phyloP scores from a whole-genome alignment of 2,329 filamentous ascomycete species.

The Colletotrichum cereale region DNA sequence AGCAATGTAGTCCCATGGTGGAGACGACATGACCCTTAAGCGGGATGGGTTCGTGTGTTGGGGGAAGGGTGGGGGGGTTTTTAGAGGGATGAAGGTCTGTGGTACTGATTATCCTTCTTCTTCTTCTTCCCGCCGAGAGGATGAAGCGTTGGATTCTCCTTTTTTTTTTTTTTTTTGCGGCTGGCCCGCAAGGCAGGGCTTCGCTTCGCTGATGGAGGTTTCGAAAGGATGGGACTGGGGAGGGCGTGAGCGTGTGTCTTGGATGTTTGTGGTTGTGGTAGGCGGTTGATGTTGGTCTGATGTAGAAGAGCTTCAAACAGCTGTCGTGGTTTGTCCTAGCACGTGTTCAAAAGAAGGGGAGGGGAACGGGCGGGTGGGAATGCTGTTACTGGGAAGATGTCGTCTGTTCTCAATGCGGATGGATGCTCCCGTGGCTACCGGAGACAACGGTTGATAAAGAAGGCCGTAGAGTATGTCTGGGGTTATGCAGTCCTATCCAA shows the following conservation, averaged over 20 bases:
- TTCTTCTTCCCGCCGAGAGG: neutral
- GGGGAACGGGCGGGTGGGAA: neutral
- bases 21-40: constrained; percentile 64
- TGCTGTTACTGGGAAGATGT: constrained; percentile 1
- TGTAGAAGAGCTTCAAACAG: constrained; percentile 34
- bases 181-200: constrained; percentile 7
- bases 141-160: constrained; percentile 6
- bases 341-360: constrained; percentile 37
- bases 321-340: constrained; percentile 30
- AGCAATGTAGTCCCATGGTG: constrained; percentile 98
- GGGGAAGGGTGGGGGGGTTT: constrained; percentile 19
- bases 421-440: constrained; percentile 1
- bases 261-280: constrained; percentile 3
- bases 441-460: neutral
- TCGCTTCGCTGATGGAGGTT: constrained; percentile 5
- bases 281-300: constrained; percentile 26
- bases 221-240: constrained; percentile 13
- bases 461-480: neutral
- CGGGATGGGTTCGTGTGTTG: constrained; percentile 32
- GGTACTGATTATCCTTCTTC: neutral
- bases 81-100: constrained; percentile 25
- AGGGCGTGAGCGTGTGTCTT: constrained; percentile 11
- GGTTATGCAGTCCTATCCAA: neutral
- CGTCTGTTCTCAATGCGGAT: constrained; percentile 30
- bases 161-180: neutral